Conservation (phyloP, 257 asterid genomes). For the Solanum medicagineum region DNA sequence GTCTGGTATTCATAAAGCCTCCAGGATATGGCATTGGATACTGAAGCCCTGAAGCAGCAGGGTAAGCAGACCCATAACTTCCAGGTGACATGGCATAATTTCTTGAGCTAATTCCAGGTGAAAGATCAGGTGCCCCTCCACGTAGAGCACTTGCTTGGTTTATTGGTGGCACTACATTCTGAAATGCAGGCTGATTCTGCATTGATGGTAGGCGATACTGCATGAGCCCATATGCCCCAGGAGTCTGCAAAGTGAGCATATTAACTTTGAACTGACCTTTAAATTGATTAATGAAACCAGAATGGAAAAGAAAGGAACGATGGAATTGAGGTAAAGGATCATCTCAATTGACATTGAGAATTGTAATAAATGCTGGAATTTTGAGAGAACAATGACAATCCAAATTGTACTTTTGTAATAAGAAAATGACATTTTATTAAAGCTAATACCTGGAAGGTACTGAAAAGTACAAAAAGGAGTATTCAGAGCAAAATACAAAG, state of each 20-base stretch:
- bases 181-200: slow-evolving; percentile 65
- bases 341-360: background rate
- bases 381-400: background rate
- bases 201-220: slow-evolving; percentile 68
- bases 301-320: background rate
- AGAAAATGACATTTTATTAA: background rate
- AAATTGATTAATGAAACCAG: slow-evolving; percentile 10
- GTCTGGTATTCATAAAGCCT: slow-evolving; percentile 40
- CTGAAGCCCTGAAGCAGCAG: slow-evolving; percentile 58
- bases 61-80: slow-evolving; percentile 52
- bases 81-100: slow-evolving; percentile 52
- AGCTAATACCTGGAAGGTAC: background rate
- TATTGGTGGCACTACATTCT: slow-evolving; percentile 47
- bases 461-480: background rate
- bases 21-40: slow-evolving; percentile 60
- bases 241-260: slow-evolving; percentile 55
- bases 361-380: background rate
- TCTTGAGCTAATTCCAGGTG: slow-evolving; percentile 58
- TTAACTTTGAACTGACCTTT: slow-evolving; percentile 18
- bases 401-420: background rate
- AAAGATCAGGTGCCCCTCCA: slow-evolving; percentile 55
- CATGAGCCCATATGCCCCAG: slow-evolving; percentile 75
- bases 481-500: no score
- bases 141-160: slow-evolving; percentile 54
- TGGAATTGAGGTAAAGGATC: background rate